Evolutionary conservation across 2,329 filamentous ascomycete genomes (phyloP).

Genomic region (Trichoderma endophyticum): DNA sequence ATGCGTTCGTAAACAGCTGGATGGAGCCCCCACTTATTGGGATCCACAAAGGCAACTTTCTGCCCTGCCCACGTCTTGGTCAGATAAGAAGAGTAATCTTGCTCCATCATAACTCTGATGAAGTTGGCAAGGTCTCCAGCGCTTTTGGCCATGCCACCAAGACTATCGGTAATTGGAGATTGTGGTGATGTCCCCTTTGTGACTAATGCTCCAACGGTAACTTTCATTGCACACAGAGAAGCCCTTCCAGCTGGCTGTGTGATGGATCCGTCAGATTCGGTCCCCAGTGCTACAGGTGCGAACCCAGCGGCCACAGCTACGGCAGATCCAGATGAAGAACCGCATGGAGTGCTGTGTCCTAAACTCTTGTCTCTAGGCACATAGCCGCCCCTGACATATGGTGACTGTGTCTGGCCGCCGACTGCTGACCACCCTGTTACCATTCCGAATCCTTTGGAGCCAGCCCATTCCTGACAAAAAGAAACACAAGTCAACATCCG

Average conservation of each 20-base stretch:
- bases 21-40: not conserved
- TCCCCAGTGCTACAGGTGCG: not conserved
- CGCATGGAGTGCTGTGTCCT: not conserved
- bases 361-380: not conserved
- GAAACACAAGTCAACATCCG: not conserved
- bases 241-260: not conserved
- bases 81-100: not conserved
- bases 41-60: not conserved
- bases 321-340: not conserved
- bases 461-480: not conserved
- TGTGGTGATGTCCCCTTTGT: not conserved
- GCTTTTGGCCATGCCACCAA: not conserved
- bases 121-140: not conserved
- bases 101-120: not conserved
- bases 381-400: not conserved
- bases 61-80: not conserved
- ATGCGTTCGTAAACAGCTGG: not conserved
- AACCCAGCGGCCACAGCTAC: not conserved
- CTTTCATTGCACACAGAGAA: not conserved
- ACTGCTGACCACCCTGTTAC: not conserved
- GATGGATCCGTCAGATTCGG: not conserved
- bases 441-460: not conserved
- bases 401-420: not conserved
- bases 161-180: not conserved
- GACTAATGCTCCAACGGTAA: not conserved